Evolutionary conservation across 208 protist species (phyloP), one percentile per base, ranked within the genome.

Genomic region (Porcisia hertigi): DNA sequence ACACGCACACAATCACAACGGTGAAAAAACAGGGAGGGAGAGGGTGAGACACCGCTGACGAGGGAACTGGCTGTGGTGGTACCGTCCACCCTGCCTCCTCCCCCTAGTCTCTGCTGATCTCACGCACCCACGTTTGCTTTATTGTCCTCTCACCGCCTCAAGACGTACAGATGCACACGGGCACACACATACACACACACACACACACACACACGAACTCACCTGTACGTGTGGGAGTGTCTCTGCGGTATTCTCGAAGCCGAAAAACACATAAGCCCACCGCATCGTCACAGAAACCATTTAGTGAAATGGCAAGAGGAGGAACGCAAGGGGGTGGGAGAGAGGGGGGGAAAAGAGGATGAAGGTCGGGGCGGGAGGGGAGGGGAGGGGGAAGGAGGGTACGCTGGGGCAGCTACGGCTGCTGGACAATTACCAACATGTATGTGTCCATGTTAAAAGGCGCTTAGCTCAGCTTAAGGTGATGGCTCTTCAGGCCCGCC

Each of bases 401-500:
- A 30, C 30, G 30, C 30, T 30, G 30, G 30, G 30, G 30, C 30
- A 30, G 30, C 30, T 30, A 30, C 30, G 0, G 34, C 34, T 64
- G 59, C 34, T 36, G 34, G 4, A 16, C 34, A 23, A 18, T 66
- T 41, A 25, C 39, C 12, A 66, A 47, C 36, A 47, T 9, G 12
- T 34, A 0, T 34, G n/a, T 16, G 5, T 52, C 34, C 25, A 3
- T 30, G 2, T 36, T n/a, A 8, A 2, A 25, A 53, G 9, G 3
- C 25, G 7, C 54, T 11, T 14, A 14, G 30, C 3, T 0, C 54
- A n/a, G n/a, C 41, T 71, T 36, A 73, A 8, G 73, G 66, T 7
- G 73, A 71, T 3, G 69, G 45, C 65, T 72, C 73, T 52, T 79
- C 79, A 1, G 30, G 47, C 59, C 14, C 36, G 69, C 58, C 62